Evolutionary conservation across 495 filamentous ascomycete species (phyloP).

Genomic region (Annulohypoxylon maeteangense): DNA sequence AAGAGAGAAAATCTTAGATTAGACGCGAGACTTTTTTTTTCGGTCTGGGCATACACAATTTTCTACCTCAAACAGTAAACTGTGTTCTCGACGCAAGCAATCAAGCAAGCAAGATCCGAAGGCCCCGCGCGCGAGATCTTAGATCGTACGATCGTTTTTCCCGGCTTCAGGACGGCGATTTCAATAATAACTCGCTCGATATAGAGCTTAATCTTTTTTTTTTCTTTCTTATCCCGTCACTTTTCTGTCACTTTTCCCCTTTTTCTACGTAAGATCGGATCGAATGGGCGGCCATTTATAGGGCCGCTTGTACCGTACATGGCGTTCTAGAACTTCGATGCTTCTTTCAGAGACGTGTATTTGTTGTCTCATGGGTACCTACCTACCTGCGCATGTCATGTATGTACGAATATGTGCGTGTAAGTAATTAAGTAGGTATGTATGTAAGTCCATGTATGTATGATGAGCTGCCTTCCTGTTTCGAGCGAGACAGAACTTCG

Average conservation of each 20-base stretch:
- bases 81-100: conserved; percentile 2
- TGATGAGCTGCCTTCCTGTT: conserved; percentile 27
- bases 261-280: conserved; percentile 23
- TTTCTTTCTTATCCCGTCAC: neutral
- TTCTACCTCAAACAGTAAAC: conserved; percentile 2
- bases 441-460: neutral
- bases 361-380: neutral
- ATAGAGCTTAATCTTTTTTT: conserved; percentile 1
- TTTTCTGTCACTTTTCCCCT: neutral
- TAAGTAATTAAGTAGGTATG: neutral
- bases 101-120: conserved; percentile 12
- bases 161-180: conserved; percentile 10
- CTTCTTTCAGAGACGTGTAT: neutral
- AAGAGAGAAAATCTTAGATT: conserved; percentile 28
- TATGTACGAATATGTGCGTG: neutral
- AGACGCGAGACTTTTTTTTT: conserved; percentile 26
- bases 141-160: conserved; percentile 29
- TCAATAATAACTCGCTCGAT: conserved; percentile 35
- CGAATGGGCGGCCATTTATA: conserved; percentile 21
- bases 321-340: conserved; percentile 1
- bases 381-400: neutral
- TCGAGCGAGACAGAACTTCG: conserved; percentile 32
- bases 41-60: conserved; percentile 18
- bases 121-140: conserved; percentile 23
- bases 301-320: conserved; percentile 6